A percentile compares a stretch with the other conserved stretches of the same genome.
Evolutionary conservation across 1,284 basidiomycete species (phyloP).

Genomic region (Rhodotorula glutinis): DNA sequence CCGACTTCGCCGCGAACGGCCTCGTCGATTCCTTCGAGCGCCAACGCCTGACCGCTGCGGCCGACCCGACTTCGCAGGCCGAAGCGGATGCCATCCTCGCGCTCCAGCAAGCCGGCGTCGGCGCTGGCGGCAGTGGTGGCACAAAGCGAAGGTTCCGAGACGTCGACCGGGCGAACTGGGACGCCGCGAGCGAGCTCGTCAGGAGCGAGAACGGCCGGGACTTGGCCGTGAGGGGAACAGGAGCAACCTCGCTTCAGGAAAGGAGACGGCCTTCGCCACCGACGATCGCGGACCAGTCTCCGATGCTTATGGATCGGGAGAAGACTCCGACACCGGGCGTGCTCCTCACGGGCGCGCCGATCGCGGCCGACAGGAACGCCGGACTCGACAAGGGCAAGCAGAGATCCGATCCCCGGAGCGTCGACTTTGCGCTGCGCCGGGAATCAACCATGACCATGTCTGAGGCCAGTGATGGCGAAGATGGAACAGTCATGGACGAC

Average conservation of each 20-base stretch:
- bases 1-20: constrained; percentile 10
- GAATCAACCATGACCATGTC: background rate
- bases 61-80: background rate
- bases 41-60: too few relatives aligned
- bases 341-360: background rate
- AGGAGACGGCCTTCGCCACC: background rate
- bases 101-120: constrained; percentile 8
- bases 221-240: background rate
- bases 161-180: constrained; percentile 19
- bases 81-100: background rate
- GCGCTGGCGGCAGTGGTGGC: constrained; percentile 19
- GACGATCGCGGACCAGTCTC: background rate
- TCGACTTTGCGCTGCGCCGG: background rate
- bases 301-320: background rate
- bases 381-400: background rate
- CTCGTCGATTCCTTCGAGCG: constrained; percentile 6
- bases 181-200: constrained; percentile 24
- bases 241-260: too few relatives aligned
- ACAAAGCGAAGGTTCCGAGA: constrained; percentile 22
- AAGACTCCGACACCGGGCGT: constrained; percentile 14
- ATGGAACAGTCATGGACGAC: background rate
- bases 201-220: constrained; percentile 11
- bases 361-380: too few relatives aligned
- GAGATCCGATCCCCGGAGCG: background rate
- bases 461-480: constrained; percentile 4